Percentiles rank a stretch among this genome's conserved stretches.
Evolutionary conservation across 257 asterid species (phyloP).

Genomic region (Datura wrightii): DNA sequence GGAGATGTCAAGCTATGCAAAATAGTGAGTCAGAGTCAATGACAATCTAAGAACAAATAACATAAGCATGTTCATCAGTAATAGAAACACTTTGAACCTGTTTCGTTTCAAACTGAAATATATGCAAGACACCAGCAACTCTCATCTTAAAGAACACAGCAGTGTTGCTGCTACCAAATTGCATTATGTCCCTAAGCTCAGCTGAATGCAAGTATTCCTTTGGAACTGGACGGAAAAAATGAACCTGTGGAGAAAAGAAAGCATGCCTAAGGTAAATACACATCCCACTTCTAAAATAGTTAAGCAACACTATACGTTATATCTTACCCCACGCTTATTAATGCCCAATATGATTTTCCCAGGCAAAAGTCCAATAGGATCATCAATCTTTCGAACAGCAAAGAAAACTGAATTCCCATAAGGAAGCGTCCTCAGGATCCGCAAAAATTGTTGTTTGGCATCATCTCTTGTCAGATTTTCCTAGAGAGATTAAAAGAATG

Average conservation of each 20-base stretch:
- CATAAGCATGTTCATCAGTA: conserved; percentile 23
- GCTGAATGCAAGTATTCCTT: conserved; percentile 98
- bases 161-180: conserved; percentile 97
- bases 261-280: conserved; percentile 12
- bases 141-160: conserved; percentile 99
- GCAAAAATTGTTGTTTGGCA: conserved; percentile 92
- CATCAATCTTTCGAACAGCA: conserved; percentile 97
- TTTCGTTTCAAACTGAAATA: conserved; percentile 96
- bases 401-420: conserved; percentile 99
- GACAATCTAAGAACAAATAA: conserved; percentile 7
- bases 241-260: conserved; percentile 63
- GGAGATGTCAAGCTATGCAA: conserved; percentile 25
- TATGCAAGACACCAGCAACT: conserved; percentile 97
- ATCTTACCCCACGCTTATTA: conserved; percentile 96
- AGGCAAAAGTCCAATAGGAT: conserved; percentile 97
- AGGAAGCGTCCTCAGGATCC: conserved; percentile 91
- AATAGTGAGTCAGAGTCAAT: conserved; percentile 13
- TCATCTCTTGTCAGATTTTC: conserved; percentile 95
- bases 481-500: conserved; percentile 48
- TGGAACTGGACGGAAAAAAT: conserved; percentile 99
- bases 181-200: conserved; percentile 98
- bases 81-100: conserved; percentile 58
- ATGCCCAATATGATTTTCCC: conserved; percentile 91
- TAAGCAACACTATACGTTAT: not conserved
- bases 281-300: not conserved